Base-by-base conservation (phyloP, 31 red algal species). In the Odonthalia washingtoniensis region DNA sequence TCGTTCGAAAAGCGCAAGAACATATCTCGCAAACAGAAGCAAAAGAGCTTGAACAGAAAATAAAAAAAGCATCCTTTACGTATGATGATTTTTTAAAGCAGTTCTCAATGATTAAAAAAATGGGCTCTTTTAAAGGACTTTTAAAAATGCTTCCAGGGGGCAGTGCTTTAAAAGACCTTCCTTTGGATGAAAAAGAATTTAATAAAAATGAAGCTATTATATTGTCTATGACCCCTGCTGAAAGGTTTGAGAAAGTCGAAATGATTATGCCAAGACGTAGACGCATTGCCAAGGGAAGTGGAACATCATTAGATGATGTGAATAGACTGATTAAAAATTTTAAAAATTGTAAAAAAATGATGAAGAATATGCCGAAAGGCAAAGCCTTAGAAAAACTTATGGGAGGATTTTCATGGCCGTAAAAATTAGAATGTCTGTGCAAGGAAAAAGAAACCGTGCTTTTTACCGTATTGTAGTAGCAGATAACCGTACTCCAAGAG, bases 391-490 rank as follows among this genome's bases (percentile, higher is more conserved):
- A 44, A 44, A 44, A 44, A 44, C 42, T 44, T 44, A 44, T 44
- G 42, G 42, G 42, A 44, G 42, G 42, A 44, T 67, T 67, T n/a
- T 68, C 40, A 96, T 96, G 94, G 90, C 86, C 28, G 93, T 98
- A 30, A 67, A 30, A 33, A 93, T 98, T 32, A 92, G 96, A 26
- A 87, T 98, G 42, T 92, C 96, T 24, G 78, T 93, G n/a, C 80
- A 87, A 69, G 96, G 96, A 31, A 66, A 86, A 64, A 88, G 72
- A 21, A 83, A 98, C 38, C 83, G 83, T n/a, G 86, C 96, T 17
- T 89, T 98, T 75, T 98, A 91, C 84, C 70, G 92, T 24, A 95
- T 98, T 53, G 93, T 98, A 16, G 93, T 87, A 24, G 90, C 96
- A 2, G 96, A 98, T 36, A 72, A 84, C 44, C 89, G 91, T 41